Conservation (phyloP, 2,329 filamentous ascomycete genomes). For the Fusarium sp. region DNA sequence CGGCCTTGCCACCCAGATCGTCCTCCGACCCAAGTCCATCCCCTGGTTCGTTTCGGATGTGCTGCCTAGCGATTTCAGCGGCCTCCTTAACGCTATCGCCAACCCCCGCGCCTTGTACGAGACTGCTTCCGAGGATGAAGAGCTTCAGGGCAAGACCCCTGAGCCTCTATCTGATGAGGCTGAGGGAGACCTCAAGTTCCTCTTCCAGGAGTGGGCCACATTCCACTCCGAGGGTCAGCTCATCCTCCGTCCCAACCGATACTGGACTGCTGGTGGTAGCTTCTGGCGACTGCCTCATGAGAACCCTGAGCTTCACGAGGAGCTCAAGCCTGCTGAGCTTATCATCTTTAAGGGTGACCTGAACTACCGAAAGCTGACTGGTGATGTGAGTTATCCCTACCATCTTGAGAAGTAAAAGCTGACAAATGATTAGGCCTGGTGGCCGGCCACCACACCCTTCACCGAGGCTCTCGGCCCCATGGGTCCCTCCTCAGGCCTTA, state of each 20-base stretch:
- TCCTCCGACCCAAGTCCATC: slow-evolving; percentile 93
- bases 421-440: slow-evolving; percentile 56
- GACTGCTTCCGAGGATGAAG: slow-evolving; percentile 76
- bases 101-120: slow-evolving; percentile 84
- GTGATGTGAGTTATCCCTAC: slow-evolving; percentile 72
- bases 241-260: slow-evolving; percentile 83
- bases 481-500: slow-evolving; percentile 83
- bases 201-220: slow-evolving; percentile 84
- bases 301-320: slow-evolving; percentile 76
- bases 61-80: slow-evolving; percentile 83
- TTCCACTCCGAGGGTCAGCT: slow-evolving; percentile 88
- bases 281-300: slow-evolving; percentile 87
- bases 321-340: slow-evolving; percentile 85
- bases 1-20: slow-evolving; percentile 85
- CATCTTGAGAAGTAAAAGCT: neutral
- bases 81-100: slow-evolving; percentile 84
- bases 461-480: slow-evolving; percentile 85
- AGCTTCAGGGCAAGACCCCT: slow-evolving; percentile 66
- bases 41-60: slow-evolving; percentile 99
- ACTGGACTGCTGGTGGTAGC: slow-evolving; percentile 90
- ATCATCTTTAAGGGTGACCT: slow-evolving; percentile 98
- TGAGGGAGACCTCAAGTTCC: slow-evolving; percentile 73
- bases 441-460: slow-evolving; percentile 91
- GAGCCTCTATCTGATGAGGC: slow-evolving; percentile 76
- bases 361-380: slow-evolving; percentile 94